Evolutionary conservation across 2,329 filamentous ascomycete genomes (phyloP), one percentile per base, ranked within the genome.

Genomic region (Penicillium sp.): DNA sequence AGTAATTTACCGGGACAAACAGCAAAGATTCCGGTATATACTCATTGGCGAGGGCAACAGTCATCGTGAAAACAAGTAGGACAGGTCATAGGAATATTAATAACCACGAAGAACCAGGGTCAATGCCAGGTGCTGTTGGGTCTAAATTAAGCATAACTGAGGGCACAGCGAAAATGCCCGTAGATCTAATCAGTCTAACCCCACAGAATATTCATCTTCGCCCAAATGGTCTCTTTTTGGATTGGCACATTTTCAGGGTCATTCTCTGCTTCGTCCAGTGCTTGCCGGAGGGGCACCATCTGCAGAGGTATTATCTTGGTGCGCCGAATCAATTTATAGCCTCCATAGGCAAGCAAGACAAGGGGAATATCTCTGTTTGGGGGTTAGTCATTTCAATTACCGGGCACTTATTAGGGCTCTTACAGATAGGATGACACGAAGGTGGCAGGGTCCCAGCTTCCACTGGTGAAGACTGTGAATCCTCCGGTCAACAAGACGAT

Each of bases 401-500:
- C 23, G 25, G n/a, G 25, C 11, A 16, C 27, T 29, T 29, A 48
- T 16, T 9, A 19, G 14, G 35, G 14, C 14, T 88, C 77, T 75
- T 80, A 88, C 82, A 88, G 66, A 59, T 88, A 88, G 0, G 84
- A 81, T 0, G 85, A 87, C 1, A 88, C 80, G 62, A 88, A 88
- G 1, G 72, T 76, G 21, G 79, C 79, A 0, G 83, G 67, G 54
- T 82, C 76, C 85, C 85, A 88, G 56, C 84, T 81, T 2, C 85
- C 85, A 35, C 73, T 73, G 1, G 84, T 85, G 57, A 88, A 88
- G 3, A 85, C 83, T 2, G 77, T 39, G 63, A 92, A 92, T 0
- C 89, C 89, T 37, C 85, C 84, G 4, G 89, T 92, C 42, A 92
- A 78, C 3, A 92, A 75, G 58, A 91, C 87, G 42, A 89, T 72